Percentiles rank a stretch among this genome's conserved stretches.
Evolutionary conservation across 768 basidiomycete species (phyloP).

Genomic region (Auricularia sp.): DNA sequence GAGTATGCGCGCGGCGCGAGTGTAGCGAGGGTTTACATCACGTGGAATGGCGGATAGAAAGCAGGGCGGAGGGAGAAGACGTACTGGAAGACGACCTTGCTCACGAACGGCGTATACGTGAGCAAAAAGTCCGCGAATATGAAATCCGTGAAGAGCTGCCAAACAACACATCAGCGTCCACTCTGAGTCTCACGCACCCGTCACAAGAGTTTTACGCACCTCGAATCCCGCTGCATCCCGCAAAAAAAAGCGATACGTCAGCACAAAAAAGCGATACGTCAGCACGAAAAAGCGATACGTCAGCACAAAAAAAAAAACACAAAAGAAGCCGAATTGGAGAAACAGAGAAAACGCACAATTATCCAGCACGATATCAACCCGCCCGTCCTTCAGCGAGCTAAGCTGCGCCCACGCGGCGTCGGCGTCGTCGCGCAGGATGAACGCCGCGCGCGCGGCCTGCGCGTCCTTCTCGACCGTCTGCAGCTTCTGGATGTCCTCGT

Average conservation of each 20-base stretch:
- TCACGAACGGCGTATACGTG: slow-evolving; percentile 69
- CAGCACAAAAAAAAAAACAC: too few species aligned
- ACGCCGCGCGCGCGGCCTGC: slow-evolving; percentile 62
- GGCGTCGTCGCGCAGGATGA: slow-evolving; percentile 80
- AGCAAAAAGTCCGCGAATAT: slow-evolving; percentile 90
- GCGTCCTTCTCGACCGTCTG: slow-evolving; percentile 78
- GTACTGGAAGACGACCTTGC: slow-evolving; percentile 81
- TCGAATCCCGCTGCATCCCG: slow-evolving; percentile 71
- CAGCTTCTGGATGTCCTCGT: slow-evolving; percentile 70
- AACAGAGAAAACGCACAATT: slow-evolving; percentile 47
- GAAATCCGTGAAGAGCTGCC: slow-evolving; percentile 82
- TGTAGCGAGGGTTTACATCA: too few species aligned
- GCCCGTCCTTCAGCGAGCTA: slow-evolving; percentile 36
- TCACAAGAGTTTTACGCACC: slow-evolving; percentile 28
- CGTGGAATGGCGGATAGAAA: too few species aligned
- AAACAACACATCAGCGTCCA: neutral
- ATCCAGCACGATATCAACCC: slow-evolving; percentile 84
- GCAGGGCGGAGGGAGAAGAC: too few species aligned
- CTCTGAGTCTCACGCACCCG: neutral
- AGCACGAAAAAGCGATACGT: too few species aligned
- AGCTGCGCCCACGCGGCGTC: slow-evolving; percentile 63
- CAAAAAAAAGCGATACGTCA: neutral
- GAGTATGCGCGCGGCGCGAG: too few species aligned
- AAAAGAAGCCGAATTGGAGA: neutral
- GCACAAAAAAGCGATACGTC: too few species aligned